Conservation (phyloP, 768 basidiomycete genomes). For the Saitozyma sp. region DNA sequence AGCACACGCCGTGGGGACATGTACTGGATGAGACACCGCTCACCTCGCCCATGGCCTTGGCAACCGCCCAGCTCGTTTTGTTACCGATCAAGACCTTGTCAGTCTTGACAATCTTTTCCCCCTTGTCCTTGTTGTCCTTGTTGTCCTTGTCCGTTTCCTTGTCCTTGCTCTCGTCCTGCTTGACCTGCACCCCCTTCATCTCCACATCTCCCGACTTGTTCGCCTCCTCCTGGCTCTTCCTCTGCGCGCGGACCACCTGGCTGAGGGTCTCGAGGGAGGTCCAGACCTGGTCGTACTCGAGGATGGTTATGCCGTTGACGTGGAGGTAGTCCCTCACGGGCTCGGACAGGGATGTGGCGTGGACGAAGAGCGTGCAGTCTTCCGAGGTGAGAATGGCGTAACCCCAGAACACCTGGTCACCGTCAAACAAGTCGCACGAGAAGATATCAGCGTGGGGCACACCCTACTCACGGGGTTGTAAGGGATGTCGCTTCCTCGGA, state of each 20-base stretch:
- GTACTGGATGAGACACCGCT: constrained; percentile 2
- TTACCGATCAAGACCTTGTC: constrained; percentile 71
- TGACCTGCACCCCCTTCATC: constrained; percentile 8
- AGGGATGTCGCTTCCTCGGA: constrained; percentile 87
- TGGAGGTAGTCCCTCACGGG: constrained; percentile 62
- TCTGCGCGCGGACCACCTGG: constrained; percentile 32
- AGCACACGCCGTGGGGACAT: background rate
- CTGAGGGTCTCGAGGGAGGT: constrained; percentile 57
- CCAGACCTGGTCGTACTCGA: constrained; percentile 70
- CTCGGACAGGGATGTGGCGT: constrained; percentile 58
- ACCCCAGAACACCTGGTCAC: constrained; percentile 75
- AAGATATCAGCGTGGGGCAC: too few species aligned
- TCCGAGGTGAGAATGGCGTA: constrained; percentile 73
- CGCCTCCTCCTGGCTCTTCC: constrained; percentile 10
- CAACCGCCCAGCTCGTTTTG: constrained; percentile 77
- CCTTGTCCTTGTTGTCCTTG: constrained; percentile 11
- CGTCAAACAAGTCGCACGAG: background rate
- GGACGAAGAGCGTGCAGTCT: constrained; percentile 68
- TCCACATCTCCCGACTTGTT: constrained; percentile 9
- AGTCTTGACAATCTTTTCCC: constrained; percentile 28
- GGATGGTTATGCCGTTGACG: constrained; percentile 61
- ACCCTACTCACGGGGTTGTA: constrained; percentile 68
- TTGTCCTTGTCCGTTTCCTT: constrained; percentile 4
- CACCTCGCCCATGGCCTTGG: constrained; percentile 75
- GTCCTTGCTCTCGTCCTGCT: constrained; percentile 3